These are phyloP conservation scores for Vaccinium macrocarpon DNA, from an alignment of 148 eudicot species.

Conservation along the genomic window DNA sequence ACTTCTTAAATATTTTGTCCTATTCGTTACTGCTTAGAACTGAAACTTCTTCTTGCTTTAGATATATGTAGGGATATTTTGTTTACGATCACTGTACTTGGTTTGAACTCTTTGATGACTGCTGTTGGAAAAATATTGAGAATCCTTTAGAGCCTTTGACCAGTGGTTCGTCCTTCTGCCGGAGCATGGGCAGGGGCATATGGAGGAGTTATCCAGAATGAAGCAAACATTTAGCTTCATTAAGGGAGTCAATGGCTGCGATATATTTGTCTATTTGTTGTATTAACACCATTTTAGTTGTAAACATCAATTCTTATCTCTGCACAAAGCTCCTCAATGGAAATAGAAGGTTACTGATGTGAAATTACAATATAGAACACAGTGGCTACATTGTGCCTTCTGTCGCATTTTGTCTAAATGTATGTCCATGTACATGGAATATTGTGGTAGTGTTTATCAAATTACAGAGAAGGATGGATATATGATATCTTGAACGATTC, in stretches of 20 bases:
- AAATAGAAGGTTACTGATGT: not conserved
- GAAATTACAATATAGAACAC: not conserved
- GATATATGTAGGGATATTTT: not conserved
- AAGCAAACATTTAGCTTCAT: not conserved
- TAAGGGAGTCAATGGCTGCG: not conserved
- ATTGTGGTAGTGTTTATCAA: not conserved
- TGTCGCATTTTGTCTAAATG: not conserved
- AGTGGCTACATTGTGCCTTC: not conserved
- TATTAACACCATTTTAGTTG: not conserved
- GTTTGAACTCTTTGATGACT: not conserved
- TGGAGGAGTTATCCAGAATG: not conserved
- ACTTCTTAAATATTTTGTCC: slow-evolving; percentile 16
- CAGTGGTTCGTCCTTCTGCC: not conserved
- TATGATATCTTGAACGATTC: not conserved
- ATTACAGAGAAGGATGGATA: not conserved
- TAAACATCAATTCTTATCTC: not conserved
- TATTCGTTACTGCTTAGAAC: not conserved
- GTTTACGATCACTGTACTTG: too few species aligned
- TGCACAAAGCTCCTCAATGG: not conserved
- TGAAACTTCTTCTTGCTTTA: not conserved
- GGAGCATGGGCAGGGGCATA: slow-evolving; percentile 4
- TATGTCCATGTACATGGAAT: not conserved
- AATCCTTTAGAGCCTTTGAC: not conserved
- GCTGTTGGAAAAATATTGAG: not conserved
- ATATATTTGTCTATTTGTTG: not conserved